Evolutionary conservation across 192 early-diverging fungal species (phyloP).

Genomic region (Umbelopsis ramanniana): DNA sequence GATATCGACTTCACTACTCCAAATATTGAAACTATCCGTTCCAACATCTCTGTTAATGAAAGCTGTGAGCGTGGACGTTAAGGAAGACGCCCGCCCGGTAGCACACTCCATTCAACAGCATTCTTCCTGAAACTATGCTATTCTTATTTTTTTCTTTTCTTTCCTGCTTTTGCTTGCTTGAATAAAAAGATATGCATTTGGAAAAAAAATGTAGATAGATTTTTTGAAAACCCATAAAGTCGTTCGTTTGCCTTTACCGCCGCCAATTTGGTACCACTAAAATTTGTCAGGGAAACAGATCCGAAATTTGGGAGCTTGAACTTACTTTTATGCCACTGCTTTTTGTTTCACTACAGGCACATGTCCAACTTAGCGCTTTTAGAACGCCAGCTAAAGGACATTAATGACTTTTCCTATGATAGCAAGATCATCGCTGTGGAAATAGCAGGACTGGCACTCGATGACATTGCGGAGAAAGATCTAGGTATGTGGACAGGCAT

Average conservation of each 20-base stretch:
- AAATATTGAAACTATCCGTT: conserved; percentile 13
- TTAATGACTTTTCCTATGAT: conserved; percentile 24
- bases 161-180: not conserved
- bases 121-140: not conserved
- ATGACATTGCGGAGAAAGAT: conserved; percentile 34
- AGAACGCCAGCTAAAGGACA: conserved; percentile 21
- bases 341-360: not conserved
- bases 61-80: conserved; percentile 19
- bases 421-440: conserved; percentile 21
- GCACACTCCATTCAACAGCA: too few species aligned
- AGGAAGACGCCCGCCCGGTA: not conserved
- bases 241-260: too few species aligned
- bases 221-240: too few species aligned
- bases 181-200: too few species aligned
- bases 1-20: conserved; percentile 5
- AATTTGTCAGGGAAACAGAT: too few species aligned
- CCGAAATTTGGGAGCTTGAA: too few species aligned
- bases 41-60: conserved; percentile 21
- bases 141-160: not conserved
- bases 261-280: too few species aligned
- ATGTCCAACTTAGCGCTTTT: conserved; percentile 21
- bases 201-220: too few species aligned
- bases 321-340: too few species aligned
- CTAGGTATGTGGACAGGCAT: conserved; percentile 23
- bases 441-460: conserved; percentile 25